Conservation (phyloP, 73 alveolate species). For the Paraurostyla sp. region DNA sequence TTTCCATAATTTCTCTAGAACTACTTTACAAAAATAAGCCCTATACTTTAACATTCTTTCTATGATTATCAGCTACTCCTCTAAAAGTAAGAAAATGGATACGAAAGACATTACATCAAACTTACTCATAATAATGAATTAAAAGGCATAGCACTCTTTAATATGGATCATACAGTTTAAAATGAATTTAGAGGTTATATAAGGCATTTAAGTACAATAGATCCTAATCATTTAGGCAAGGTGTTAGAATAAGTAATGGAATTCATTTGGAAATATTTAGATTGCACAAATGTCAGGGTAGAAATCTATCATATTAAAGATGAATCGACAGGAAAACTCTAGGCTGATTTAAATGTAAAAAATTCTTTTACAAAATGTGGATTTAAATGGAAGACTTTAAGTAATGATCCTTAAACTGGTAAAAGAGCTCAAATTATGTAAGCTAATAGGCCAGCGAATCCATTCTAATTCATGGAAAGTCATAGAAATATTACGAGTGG, state of each 20-base stretch:
- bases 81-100: slow-evolving; percentile 28
- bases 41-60: background rate
- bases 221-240: background rate
- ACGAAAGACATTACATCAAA: slow-evolving; percentile 54
- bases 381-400: slow-evolving; percentile 55
- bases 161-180: slow-evolving; percentile 24
- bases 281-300: slow-evolving; percentile 45
- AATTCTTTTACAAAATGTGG: slow-evolving; percentile 27
- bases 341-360: slow-evolving; percentile 59
- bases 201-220: slow-evolving; percentile 10
- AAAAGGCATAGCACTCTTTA: slow-evolving; percentile 29
- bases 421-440: slow-evolving; percentile 62
- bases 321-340: slow-evolving; percentile 29
- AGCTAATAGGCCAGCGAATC: slow-evolving; percentile 43
- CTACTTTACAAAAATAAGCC: background rate
- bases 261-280: slow-evolving; percentile 36
- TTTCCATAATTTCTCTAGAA: slow-evolving; percentile 10
- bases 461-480: background rate
- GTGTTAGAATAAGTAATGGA: slow-evolving; percentile 32
- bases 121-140: background rate
- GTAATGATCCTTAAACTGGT: slow-evolving; percentile 59
- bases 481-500: slow-evolving; percentile 42
- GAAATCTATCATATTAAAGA: slow-evolving; percentile 48
- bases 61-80: slow-evolving; percentile 10
- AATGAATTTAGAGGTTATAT: slow-evolving; percentile 40